phyloP scores from a whole-genome alignment of 2,329 filamentous ascomycete species.

The Neofusicoccum cordaticola region DNA sequence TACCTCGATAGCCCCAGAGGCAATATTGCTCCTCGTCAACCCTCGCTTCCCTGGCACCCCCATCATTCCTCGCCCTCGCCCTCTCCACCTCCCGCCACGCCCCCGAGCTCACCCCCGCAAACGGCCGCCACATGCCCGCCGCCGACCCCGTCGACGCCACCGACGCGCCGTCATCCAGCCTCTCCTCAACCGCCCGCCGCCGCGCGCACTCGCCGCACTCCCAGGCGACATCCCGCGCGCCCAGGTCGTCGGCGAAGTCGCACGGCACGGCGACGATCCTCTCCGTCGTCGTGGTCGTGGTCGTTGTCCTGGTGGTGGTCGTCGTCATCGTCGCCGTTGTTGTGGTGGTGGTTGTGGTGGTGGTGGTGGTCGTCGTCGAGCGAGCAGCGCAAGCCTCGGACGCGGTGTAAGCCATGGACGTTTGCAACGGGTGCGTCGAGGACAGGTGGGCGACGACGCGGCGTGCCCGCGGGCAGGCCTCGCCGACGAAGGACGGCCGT shows the following conservation, averaged over 20 bases:
- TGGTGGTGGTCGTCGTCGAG: too few species aligned
- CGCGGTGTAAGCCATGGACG: too few species aligned
- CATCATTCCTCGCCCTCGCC: background rate
- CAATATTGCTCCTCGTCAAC: background rate
- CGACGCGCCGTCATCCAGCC: too few species aligned
- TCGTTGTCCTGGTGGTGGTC: conserved; percentile 12
- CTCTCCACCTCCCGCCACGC: conserved; percentile 22
- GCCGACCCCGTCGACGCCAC: background rate
- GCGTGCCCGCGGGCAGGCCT: too few species aligned
- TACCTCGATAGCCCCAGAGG: too few species aligned
- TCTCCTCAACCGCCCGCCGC: background rate
- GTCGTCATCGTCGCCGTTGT: too few species aligned
- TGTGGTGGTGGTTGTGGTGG: too few species aligned
- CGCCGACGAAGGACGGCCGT: too few species aligned
- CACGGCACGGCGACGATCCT: conserved; percentile 20
- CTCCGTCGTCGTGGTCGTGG: too few species aligned
- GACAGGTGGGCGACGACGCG: too few species aligned
- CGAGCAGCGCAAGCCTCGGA: too few species aligned
- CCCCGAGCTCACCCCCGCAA: conserved; percentile 23
- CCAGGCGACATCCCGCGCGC: conserved; percentile 25
- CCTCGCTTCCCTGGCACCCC: background rate
- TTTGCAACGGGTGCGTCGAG: too few species aligned
- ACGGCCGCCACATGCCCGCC: conserved; percentile 21
- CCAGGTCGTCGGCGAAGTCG: conserved; percentile 26
- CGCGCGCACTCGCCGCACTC: conserved; percentile 24